phyloP scores from a whole-genome alignment of 1,284 basidiomycete species.

The Cryptococcus sp. region DNA sequence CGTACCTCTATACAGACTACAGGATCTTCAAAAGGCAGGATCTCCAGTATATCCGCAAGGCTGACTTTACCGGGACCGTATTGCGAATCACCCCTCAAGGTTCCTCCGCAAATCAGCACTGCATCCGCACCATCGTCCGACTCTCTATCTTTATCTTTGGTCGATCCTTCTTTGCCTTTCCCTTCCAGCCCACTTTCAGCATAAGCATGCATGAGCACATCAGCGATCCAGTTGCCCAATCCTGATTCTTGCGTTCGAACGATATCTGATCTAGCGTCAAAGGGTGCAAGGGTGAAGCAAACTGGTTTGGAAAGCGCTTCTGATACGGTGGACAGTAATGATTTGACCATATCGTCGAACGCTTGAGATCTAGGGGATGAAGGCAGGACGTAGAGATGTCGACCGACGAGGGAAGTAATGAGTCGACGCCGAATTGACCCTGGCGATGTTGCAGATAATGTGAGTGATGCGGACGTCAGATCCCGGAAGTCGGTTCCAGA shows the following conservation, averaged over 20 bases:
- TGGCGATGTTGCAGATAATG: slow-evolving; percentile 61
- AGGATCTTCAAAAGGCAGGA: slow-evolving; percentile 86
- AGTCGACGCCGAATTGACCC: slow-evolving; percentile 68
- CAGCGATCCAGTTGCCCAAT: slow-evolving; percentile 85
- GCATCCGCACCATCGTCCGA: slow-evolving; percentile 63
- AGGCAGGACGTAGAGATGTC: slow-evolving; percentile 66
- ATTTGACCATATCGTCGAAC: slow-evolving; percentile 65
- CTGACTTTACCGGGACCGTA: slow-evolving; percentile 80
- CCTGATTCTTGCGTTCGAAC: slow-evolving; percentile 71
- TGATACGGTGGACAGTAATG: slow-evolving; percentile 69
- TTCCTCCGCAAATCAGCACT: slow-evolving; percentile 81
- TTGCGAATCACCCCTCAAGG: slow-evolving; percentile 78
- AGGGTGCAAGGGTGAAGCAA: slow-evolving; percentile 66
- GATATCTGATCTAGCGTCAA: slow-evolving; percentile 73
- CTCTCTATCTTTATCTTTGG: slow-evolving; percentile 51
- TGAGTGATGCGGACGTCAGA: slow-evolving; percentile 70
- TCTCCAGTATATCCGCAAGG: slow-evolving; percentile 73
- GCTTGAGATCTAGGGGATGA: slow-evolving; percentile 62
- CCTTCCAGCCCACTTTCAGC: slow-evolving; percentile 66
- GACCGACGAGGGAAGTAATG: slow-evolving; percentile 67
- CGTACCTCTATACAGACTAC: slow-evolving; percentile 67
- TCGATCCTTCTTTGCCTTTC: slow-evolving; percentile 24
- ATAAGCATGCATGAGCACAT: slow-evolving; percentile 80
- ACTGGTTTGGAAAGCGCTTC: slow-evolving; percentile 70
- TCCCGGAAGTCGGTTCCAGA: slow-evolving; percentile 91